Conservation (phyloP, 345 rosid species). For the Melastoma malabathricum region DNA sequence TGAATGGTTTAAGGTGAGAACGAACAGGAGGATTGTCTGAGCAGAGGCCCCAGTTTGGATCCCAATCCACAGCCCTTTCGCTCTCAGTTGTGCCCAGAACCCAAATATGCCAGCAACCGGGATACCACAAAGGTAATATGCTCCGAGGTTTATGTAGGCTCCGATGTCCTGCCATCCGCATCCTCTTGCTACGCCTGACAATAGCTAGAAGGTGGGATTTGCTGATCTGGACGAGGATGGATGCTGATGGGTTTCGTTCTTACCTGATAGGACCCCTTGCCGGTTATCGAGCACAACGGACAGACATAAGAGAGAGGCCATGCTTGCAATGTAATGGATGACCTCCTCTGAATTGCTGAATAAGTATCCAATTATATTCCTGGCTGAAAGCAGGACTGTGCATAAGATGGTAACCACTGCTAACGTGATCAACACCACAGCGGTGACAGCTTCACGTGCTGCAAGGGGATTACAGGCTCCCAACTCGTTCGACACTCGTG, state of each 20-base stretch:
- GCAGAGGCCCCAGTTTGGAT: conserved; percentile 22
- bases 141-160: conserved; percentile 45
- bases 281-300: conserved; percentile 19
- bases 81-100: conserved; percentile 25
- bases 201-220: background rate
- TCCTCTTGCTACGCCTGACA: conserved; percentile 53
- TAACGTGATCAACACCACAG: conserved; percentile 12
- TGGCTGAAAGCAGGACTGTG: conserved; percentile 10
- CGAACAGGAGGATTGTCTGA: conserved; percentile 24
- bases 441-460: conserved; percentile 11
- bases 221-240: too few relatives aligned
- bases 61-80: conserved; percentile 51
- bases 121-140: conserved; percentile 44
- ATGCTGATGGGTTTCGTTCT: background rate
- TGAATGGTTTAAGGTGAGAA: conserved; percentile 20
- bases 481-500: conserved; percentile 32
- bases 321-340: conserved; percentile 17
- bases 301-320: conserved; percentile 25
- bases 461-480: conserved; percentile 31
- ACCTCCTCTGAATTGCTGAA: conserved; percentile 22
- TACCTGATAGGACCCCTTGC: conserved; percentile 31
- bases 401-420: conserved; percentile 11
- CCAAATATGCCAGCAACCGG: conserved; percentile 32
- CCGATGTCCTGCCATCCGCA: conserved; percentile 55
- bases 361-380: conserved; percentile 20